phyloP scores from a whole-genome alignment of 1,284 basidiomycete genomes.

The Ceratobasidium sp. region DNA sequence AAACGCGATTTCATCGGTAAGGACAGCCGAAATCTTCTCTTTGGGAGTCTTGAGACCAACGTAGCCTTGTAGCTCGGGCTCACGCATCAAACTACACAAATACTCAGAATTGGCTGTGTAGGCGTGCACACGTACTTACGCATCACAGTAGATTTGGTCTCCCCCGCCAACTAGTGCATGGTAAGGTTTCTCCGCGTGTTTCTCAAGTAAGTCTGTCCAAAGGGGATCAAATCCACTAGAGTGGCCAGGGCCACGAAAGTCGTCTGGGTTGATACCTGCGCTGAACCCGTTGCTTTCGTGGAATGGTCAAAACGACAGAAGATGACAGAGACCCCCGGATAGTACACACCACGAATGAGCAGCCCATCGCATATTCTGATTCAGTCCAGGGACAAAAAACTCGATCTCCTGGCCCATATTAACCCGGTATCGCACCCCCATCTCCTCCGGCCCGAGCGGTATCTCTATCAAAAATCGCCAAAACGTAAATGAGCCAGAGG shows the following conservation, averaged over 20 bases:
- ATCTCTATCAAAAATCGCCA: constrained; percentile 93
- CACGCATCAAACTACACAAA: constrained; percentile 65
- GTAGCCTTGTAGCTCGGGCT: constrained; percentile 83
- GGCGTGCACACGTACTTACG: too few relatives aligned
- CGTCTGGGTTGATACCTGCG: constrained; percentile 76
- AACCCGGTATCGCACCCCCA: constrained; percentile 61
- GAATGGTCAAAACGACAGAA: not conserved
- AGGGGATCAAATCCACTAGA: constrained; percentile 85
- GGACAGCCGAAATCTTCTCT: constrained; percentile 65
- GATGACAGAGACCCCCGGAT: not conserved
- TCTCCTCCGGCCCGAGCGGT: constrained; percentile 75
- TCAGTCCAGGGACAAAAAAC: constrained; percentile 83
- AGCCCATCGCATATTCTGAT: constrained; percentile 92
- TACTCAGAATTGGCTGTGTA: constrained; percentile 23
- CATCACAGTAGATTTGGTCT: constrained; percentile 83
- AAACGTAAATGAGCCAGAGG: constrained; percentile 78
- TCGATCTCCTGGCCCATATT: constrained; percentile 79
- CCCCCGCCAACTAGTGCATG: constrained; percentile 87
- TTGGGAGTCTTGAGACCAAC: constrained; percentile 69
- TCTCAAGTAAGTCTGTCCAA: constrained; percentile 88
- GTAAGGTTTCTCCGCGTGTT: constrained; percentile 82
- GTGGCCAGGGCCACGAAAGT: constrained; percentile 77
- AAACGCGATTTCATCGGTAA: constrained; percentile 76
- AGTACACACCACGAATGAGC: constrained; percentile 76
- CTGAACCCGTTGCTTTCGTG: constrained; percentile 79